These are phyloP conservation scores for Aegilops longissima DNA, from an alignment of 176 grass and related monocot species.

Conservation along the genomic window DNA sequence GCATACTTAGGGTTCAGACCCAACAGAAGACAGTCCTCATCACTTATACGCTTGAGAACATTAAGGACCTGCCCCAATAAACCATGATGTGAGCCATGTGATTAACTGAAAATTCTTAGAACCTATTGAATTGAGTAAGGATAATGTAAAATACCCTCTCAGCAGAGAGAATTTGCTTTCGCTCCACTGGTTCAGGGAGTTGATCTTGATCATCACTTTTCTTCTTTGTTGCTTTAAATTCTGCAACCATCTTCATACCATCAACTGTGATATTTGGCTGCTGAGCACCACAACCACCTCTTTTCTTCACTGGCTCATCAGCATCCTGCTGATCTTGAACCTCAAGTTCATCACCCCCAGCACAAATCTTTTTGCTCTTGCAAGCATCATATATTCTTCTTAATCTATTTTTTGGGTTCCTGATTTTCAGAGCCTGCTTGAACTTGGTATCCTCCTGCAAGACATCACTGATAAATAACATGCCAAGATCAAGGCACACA, in stretches of 20 bases:
- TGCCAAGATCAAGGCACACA: not conserved
- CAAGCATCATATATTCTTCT: conserved; percentile 98
- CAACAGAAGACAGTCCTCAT: conserved; percentile 90
- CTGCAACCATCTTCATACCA: conserved; percentile 99
- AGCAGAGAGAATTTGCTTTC: conserved; percentile 92
- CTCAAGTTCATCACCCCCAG: conserved; percentile 87
- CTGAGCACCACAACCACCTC: conserved; percentile 90
- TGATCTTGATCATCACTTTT: conserved; percentile 91
- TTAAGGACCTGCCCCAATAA: conserved; percentile 71
- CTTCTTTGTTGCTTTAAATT: conserved; percentile 92
- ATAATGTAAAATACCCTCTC: conserved; percentile 64
- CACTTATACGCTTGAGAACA: conserved; percentile 95
- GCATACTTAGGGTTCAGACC: conserved; percentile 90
- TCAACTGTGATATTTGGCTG: conserved; percentile 98
- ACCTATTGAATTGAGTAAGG: not conserved
- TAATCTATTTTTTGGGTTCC: conserved; percentile 85
- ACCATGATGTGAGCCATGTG: not conserved
- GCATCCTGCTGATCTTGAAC: conserved; percentile 76
- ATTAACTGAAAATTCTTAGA: conserved; percentile 19
- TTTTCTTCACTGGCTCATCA: conserved; percentile 83
- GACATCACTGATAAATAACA: conserved; percentile 12
- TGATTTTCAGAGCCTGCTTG: conserved; percentile 97
- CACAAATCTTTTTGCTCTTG: conserved; percentile 91
- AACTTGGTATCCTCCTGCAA: conserved; percentile 85
- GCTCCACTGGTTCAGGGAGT: conserved; percentile 90